phyloP scores from a whole-genome alignment of 768 basidiomycete species.

The Leccinum olivaceopallidum region DNA sequence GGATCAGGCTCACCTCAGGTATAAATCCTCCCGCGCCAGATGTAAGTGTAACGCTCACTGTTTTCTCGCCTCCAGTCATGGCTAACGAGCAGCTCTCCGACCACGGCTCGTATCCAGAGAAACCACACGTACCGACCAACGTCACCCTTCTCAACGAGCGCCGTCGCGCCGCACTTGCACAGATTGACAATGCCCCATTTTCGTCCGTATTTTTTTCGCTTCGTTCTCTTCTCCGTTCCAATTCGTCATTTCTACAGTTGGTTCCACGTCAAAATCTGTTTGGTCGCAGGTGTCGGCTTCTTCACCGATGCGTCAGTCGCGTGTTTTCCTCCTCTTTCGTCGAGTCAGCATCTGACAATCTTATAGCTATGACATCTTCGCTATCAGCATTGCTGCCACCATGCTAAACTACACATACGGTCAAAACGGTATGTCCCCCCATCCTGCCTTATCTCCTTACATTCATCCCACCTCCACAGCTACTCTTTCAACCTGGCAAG shows the following conservation, averaged over 20 bases:
- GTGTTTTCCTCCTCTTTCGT: background rate
- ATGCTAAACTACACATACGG: constrained; percentile 85
- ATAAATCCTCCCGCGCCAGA: constrained; percentile 8
- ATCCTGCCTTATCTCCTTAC: background rate
- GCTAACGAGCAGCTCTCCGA: constrained; percentile 31
- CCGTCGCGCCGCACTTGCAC: constrained; percentile 77
- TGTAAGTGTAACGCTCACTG: constrained; percentile 1
- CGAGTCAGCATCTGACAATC: background rate
- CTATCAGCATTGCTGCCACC: constrained; percentile 80
- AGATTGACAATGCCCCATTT: constrained; percentile 86
- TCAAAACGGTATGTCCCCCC: constrained; percentile 26
- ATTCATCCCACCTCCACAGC: constrained; percentile 5
- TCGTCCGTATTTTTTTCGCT: constrained; percentile 49
- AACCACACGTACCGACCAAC: constrained; percentile 21
- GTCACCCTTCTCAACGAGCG: constrained; percentile 59
- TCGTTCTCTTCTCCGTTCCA: background rate
- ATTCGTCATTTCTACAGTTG: constrained; percentile 43
- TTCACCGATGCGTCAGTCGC: constrained; percentile 77
- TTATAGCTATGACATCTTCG: constrained; percentile 74
- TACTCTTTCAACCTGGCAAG: constrained; percentile 53
- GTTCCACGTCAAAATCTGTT: constrained; percentile 81
- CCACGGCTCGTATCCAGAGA: constrained; percentile 32
- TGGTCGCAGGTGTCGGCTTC: constrained; percentile 81
- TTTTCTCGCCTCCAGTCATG: constrained; percentile 17
- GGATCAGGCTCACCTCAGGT: constrained; percentile 1